Conservation (phyloP, 129 eudicot genomes). For the Gnaphalium uliginosum region DNA sequence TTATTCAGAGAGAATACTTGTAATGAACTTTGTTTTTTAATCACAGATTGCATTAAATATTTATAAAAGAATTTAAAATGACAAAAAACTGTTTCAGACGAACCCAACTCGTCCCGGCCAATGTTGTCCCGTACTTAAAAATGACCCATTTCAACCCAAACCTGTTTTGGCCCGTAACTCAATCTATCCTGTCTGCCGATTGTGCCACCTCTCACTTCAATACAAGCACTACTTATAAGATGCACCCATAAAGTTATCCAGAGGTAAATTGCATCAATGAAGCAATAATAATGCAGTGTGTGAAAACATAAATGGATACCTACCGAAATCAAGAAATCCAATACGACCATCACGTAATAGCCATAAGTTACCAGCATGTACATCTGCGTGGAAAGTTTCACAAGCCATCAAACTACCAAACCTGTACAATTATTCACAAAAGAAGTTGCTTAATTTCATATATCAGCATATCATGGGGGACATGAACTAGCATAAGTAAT, state of each 20-base stretch:
- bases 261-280: slow-evolving; percentile 15
- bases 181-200: background rate
- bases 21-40: background rate
- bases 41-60: background rate
- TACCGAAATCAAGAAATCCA: slow-evolving; percentile 97
- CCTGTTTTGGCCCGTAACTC: background rate
- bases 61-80: background rate
- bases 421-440: slow-evolving; percentile 47
- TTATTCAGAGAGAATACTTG: background rate
- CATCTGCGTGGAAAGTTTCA: slow-evolving; percentile 93
- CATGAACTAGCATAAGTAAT: background rate
- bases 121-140: background rate
- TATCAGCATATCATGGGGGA: slow-evolving; percentile 8
- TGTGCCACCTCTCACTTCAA: background rate
- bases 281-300: background rate
- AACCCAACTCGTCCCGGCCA: background rate
- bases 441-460: background rate
- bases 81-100: background rate
- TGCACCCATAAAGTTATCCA: slow-evolving; percentile 15
- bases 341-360: slow-evolving; percentile 94
- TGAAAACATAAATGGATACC: slow-evolving; percentile 1
- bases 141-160: background rate
- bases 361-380: slow-evolving; percentile 98
- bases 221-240: background rate
- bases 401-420: slow-evolving; percentile 97